phyloP scores from a whole-genome alignment of 495 filamentous ascomycete genomes.

The Penicillium verhagenii region DNA sequence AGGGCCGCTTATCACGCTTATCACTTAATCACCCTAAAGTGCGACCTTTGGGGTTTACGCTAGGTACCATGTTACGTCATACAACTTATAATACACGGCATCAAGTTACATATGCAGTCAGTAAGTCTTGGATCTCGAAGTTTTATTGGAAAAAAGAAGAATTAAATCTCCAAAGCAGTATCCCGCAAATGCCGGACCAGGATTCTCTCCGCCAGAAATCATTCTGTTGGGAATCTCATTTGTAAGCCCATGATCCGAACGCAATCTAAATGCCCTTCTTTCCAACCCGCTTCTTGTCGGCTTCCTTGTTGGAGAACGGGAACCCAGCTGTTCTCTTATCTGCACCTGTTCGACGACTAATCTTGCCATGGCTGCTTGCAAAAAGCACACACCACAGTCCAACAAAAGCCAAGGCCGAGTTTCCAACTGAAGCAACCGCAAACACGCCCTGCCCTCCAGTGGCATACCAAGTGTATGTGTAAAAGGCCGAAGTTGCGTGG shows the following conservation, averaged over 20 bases:
- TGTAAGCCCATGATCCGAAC: no score
- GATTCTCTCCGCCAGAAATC: background rate
- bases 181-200: no score
- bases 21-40: background rate
- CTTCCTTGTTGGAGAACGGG: constrained; percentile 60
- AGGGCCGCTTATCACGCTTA: constrained; percentile 3
- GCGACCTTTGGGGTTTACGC: no score
- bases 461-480: constrained; percentile 65
- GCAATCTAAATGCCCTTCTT: constrained; percentile 36
- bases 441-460: constrained; percentile 52
- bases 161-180: no score
- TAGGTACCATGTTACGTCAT: no score
- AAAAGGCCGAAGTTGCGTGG: constrained; percentile 62
- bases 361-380: constrained; percentile 58
- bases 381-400: constrained; percentile 78
- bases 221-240: no score
- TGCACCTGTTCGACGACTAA: constrained; percentile 69
- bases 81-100: no score
- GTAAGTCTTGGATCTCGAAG: no score
- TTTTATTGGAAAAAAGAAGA: no score
- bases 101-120: no score
- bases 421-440: constrained; percentile 51
- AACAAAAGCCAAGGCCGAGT: constrained; percentile 53
- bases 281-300: constrained; percentile 54
- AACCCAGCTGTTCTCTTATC: constrained; percentile 79